These are phyloP conservation scores for Immersiella caudata DNA, from an alignment of 495 filamentous ascomycete species.

Conservation along the genomic window DNA sequence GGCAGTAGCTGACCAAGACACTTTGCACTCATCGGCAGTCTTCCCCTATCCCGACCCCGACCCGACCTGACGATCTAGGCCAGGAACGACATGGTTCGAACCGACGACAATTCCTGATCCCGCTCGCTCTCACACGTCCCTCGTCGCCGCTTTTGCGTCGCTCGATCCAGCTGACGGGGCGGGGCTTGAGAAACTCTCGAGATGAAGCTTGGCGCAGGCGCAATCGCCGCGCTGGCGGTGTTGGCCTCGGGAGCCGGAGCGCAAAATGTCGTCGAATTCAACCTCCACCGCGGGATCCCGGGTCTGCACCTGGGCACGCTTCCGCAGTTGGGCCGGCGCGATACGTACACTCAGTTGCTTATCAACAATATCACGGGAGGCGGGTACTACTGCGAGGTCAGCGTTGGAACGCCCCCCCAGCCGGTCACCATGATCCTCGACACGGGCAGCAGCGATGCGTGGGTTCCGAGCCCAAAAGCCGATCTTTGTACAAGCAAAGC, in stretches of 20 bases:
- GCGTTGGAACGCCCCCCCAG: conserved; percentile 72
- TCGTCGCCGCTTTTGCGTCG: neutral
- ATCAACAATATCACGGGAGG: conserved; percentile 53
- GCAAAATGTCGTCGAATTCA: conserved; percentile 37
- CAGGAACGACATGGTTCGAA: neutral
- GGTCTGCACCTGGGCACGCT: conserved; percentile 24
- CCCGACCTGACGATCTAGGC: neutral
- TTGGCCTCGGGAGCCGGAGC: conserved; percentile 28
- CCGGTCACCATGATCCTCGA: conserved; percentile 60
- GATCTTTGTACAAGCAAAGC: conserved; percentile 44
- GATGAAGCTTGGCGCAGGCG: conserved; percentile 24
- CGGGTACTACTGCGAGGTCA: conserved; percentile 68
- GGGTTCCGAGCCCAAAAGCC: conserved; percentile 56
- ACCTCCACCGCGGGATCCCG: conserved; percentile 30
- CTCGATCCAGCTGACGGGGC: neutral
- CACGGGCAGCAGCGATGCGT: conserved; percentile 87
- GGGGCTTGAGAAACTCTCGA: conserved; percentile 6
- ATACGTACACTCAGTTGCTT: conserved; percentile 41
- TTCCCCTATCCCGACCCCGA: neutral
- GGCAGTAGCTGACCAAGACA: neutral
- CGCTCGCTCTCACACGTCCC: neutral
- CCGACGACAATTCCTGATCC: neutral
- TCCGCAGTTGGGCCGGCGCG: conserved; percentile 25
- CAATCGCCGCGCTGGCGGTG: conserved; percentile 21
- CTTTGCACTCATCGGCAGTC: neutral